Evolutionary conservation across 225 moss, liverwort and hornwort genomes (phyloP).

Genomic region (Anthoceros angustus): DNA sequence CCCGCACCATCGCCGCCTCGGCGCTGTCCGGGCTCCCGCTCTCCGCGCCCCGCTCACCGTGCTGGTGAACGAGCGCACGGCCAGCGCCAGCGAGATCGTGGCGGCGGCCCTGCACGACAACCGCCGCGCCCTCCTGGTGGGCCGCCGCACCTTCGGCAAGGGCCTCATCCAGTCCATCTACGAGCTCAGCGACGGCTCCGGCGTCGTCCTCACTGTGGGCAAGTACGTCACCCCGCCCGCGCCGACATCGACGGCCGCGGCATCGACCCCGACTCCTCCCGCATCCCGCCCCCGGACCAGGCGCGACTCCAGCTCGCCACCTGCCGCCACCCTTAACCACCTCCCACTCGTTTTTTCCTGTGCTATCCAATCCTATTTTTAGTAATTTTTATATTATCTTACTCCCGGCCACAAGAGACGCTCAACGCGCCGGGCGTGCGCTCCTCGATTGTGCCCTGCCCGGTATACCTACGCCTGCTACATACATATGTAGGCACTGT

Average conservation of each 20-base stretch:
- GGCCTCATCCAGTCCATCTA: conserved; percentile 89
- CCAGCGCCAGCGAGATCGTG: conserved; percentile 97
- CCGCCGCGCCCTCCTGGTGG: conserved; percentile 66
- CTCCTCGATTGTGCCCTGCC: too few species aligned
- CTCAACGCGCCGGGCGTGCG: too few species aligned
- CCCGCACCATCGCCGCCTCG: conserved; percentile 40
- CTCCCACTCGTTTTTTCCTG: too few species aligned
- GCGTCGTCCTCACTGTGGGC: conserved; percentile 76
- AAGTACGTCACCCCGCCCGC: conserved; percentile 78
- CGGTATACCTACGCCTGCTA: too few species aligned
- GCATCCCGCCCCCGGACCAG: background rate
- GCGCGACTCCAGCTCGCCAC: background rate
- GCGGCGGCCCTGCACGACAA: conserved; percentile 87
- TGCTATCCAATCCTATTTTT: too few species aligned
- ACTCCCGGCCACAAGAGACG: too few species aligned
- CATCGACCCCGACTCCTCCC: conserved; percentile 70
- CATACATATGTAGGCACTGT: too few species aligned
- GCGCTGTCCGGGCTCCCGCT: conserved; percentile 24
- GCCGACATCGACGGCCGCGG: conserved; percentile 78
- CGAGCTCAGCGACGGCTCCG: conserved; percentile 81
- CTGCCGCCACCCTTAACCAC: background rate
- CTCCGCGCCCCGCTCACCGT: conserved; percentile 68
- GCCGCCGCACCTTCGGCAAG: conserved; percentile 83
- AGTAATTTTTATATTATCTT: too few species aligned
- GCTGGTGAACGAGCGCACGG: conserved; percentile 67